Evolutionary conservation across 169 alveolate genomes (phyloP), one percentile per base, ranked within the genome.

Genomic region (Hepatocystis sp.): DNA sequence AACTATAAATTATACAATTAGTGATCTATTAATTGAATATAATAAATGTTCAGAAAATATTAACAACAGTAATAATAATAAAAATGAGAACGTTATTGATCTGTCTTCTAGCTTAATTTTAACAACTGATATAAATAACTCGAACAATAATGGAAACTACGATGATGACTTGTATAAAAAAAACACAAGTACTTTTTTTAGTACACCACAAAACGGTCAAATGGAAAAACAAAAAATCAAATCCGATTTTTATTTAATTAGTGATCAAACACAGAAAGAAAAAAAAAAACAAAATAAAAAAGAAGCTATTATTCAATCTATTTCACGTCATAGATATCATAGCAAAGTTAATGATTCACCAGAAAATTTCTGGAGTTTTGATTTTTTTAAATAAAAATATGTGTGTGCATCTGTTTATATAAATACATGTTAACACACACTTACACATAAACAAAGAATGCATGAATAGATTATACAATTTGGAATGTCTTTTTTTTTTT

Each of bases 291-390:
- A 68, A 68, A 68, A 40, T 8, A 56, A 68, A 30, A 68, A 68
- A 68, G 56, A 68, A 40, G 56, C 53, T 55, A 34, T 58, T 28
- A 68, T 68, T 13, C 86, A 68, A 53, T 25, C 86, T 5, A 55
- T 30, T 68, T 68, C 86, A 17, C 86, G 86, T 5, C 86, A 68
- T 13, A 68, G 86, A 17, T 68, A 55, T 68, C 86, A 68, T 68
- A 68, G 60, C 32, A 68, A 56, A 42, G 47, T 68, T 68, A 68
- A 68, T 68, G 86, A 68, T 58, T 68, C 86, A n/a, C 86, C 86
- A 11, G 23, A 68, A 68, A 68, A 68, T 68, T 68, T 68, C 61
- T 68, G 86, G 86, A 55, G 66, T 34, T 68, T 68, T 19, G 86
- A 68, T 68, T 68, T 68, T 58, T 68, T 68, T 68, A 68, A 68